Conservation (phyloP, 352 stramenopile genomes). For the Pythium biforme region DNA sequence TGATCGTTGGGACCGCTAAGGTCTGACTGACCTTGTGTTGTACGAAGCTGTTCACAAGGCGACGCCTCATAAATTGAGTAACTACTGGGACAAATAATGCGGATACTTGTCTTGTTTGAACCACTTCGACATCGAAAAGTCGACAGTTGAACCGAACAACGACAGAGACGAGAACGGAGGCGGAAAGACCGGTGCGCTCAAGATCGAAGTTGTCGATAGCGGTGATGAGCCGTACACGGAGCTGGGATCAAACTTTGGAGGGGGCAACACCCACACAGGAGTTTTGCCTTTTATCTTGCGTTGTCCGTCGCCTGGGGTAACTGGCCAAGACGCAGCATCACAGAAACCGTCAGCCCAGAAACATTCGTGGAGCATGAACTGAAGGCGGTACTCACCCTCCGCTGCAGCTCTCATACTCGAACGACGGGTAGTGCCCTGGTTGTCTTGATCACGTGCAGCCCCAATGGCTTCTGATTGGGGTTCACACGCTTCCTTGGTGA, state of each 20-base stretch:
- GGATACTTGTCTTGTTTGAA: constrained; percentile 30
- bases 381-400: background rate
- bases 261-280: constrained; percentile 19
- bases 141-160: constrained; percentile 33
- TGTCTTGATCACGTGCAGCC: background rate
- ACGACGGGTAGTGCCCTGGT: constrained; percentile 1
- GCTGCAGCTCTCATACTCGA: constrained; percentile 13
- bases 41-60: background rate
- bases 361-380: background rate
- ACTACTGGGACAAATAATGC: constrained; percentile 9
- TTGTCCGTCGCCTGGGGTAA: background rate
- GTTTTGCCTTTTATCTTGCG: constrained; percentile 10
- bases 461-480: background rate
- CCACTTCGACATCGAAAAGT: constrained; percentile 44
- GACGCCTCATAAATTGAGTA: background rate
- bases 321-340: background rate
- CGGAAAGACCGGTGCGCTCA: background rate
- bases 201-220: background rate
- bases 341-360: too few species aligned
- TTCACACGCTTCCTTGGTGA: background rate
- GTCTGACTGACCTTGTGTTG: background rate
- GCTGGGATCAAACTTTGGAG: constrained; percentile 16
- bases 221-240: background rate
- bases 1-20: background rate
- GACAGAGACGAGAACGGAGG: constrained; percentile 13